Base-by-base conservation (phyloP, 2,329 filamentous ascomycete genomes). In the Colletotrichum liriopes region DNA sequence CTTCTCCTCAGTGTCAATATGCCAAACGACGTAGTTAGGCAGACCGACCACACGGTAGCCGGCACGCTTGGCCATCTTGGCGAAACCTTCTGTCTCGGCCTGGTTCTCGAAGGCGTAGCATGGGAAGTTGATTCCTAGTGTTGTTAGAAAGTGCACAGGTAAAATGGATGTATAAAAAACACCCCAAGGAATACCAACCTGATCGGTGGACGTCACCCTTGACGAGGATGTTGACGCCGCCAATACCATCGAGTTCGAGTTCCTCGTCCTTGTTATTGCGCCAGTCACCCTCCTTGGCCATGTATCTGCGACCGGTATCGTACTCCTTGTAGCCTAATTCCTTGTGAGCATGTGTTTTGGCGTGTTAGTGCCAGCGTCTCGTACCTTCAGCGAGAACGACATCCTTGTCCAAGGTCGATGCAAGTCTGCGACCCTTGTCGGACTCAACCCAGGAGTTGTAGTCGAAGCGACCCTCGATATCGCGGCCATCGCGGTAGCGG, bases 371-470 rank as follows among this genome's bases (percentile, higher is more conserved):
- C 23, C 29, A n/a, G 11, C 29, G 7, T 7, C 26, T 23, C 79
- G n/a, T 82, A 93, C 93, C 96, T 88, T 99, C 96, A 32, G 94
- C 96, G 39, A 99, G 87, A 71, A 99, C 88, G 29, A 93, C 87
- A 77, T 98, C 91, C 80, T 94, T 95, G 76, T 93, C 89, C 26
- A 98, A 87, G 65, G 86, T 90, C 7, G 88, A 85, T n/a, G 92
- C 87, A 65, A 98, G 88, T 78, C 92, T 93, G 71, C 93, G 90
- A 59, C 90, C 95, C 82, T 96, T 93, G 63, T 95, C 92, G 12
- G 96, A 96, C 84, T 99, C 96, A 77, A 97, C 90, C 96, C 96
- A 99, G 1, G 96, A 98, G 84, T 99, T 99, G 86, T 99, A 99
- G 82, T 99, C 96, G 80, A 98, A 99, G 88, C 94, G 92, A 75